Evolutionary conservation across 371 early-diverging fungal species (phyloP).

Genomic region (Actinomortierella wolfii): DNA sequence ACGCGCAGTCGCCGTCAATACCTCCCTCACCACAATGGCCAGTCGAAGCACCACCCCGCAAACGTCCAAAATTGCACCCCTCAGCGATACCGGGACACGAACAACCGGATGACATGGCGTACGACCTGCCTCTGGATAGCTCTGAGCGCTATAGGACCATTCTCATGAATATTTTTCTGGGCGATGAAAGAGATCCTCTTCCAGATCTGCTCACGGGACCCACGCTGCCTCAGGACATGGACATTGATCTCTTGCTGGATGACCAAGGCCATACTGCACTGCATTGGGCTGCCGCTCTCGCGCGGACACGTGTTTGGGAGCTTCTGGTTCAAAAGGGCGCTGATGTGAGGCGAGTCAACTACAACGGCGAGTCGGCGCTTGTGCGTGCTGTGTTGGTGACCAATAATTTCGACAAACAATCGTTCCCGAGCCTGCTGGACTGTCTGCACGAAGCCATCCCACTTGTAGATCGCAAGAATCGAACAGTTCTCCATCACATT

Average conservation of each 20-base stretch:
- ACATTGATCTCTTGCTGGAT: conserved; percentile 75
- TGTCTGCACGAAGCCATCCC: conserved; percentile 69
- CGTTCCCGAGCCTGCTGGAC: conserved; percentile 78
- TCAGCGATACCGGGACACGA: conserved; percentile 1
- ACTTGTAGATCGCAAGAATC: conserved; percentile 68
- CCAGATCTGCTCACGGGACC: conserved; percentile 60
- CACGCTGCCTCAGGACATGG: conserved; percentile 52
- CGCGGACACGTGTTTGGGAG: conserved; percentile 66
- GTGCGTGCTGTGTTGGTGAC: conserved; percentile 85
- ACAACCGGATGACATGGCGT: conserved; percentile 6
- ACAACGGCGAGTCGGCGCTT: conserved; percentile 81
- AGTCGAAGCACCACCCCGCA: conserved; percentile 25
- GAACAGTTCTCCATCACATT: conserved; percentile 90
- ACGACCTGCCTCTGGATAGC: conserved; percentile 21
- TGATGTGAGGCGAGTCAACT: conserved; percentile 63
- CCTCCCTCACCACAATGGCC: conserved; percentile 39
- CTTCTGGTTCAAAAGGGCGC: conserved; percentile 72
- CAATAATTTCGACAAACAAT: conserved; percentile 80
- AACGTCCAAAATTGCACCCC: conserved; percentile 11
- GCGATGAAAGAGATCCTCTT: conserved; percentile 61
- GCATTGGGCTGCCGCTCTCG: conserved; percentile 89
- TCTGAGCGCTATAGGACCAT: conserved; percentile 64
- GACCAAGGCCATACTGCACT: conserved; percentile 84
- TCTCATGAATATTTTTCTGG: conserved; percentile 78
- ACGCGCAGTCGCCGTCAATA: conserved; percentile 27